Evolutionary conservation across 345 rosid species (phyloP).

Genomic region (Salix udensis): DNA sequence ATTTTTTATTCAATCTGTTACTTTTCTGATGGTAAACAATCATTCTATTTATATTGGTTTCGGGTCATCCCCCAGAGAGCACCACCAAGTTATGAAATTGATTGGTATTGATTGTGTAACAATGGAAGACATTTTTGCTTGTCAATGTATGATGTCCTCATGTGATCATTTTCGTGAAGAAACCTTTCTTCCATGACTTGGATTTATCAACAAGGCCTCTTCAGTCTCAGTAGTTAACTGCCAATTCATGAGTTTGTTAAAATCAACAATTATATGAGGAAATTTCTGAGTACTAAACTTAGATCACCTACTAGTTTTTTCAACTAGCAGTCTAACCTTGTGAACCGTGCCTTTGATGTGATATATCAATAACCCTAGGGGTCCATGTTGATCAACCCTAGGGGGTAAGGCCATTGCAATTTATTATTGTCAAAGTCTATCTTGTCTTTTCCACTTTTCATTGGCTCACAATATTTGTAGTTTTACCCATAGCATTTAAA

Average conservation of each 20-base stretch:
- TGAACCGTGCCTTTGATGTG: background rate
- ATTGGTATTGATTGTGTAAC: background rate
- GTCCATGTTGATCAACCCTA: no score
- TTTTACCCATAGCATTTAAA: no score
- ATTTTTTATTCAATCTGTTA: slow-evolving; percentile 4
- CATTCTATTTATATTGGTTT: background rate
- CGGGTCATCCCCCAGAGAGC: background rate
- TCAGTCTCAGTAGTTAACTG: no score
- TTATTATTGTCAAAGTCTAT: no score
- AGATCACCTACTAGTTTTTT: no score
- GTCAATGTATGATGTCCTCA: background rate
- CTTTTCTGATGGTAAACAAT: background rate
- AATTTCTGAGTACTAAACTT: no score
- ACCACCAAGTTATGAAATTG: background rate
- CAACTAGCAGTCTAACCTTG: background rate
- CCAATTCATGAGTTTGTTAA: background rate
- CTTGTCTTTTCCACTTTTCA: no score
- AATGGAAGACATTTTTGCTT: background rate
- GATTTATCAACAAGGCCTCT: no score
- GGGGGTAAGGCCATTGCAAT: no score
- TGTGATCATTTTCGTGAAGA: background rate
- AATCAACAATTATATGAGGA: no score
- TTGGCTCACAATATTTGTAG: no score
- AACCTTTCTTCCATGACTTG: background rate
- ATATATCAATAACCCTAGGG: no score